A percentile compares a stretch with the other conserved stretches of the same genome.
Evolutionary conservation across 768 basidiomycete genomes (phyloP).

Genomic region (Boletellus sp.): DNA sequence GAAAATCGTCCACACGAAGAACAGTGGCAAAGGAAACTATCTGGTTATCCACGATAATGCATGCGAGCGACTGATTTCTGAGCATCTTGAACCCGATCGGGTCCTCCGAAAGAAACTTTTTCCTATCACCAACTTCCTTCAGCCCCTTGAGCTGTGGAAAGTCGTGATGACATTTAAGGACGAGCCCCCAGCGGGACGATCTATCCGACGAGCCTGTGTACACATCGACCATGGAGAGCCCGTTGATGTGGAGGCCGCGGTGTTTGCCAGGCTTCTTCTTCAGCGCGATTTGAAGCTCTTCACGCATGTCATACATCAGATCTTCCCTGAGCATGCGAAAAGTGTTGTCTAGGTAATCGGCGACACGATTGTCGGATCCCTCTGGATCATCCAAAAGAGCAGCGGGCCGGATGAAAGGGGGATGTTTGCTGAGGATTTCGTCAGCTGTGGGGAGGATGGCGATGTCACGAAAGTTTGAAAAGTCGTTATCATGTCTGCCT

Average conservation of each 20-base stretch:
- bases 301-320: constrained; percentile 56
- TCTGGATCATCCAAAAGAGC: constrained; percentile 43
- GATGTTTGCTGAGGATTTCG: constrained; percentile 47
- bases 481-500: constrained; percentile 71
- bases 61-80: constrained; percentile 53
- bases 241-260: constrained; percentile 39
- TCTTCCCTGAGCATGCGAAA: constrained; percentile 66
- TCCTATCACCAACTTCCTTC: constrained; percentile 33
- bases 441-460: constrained; percentile 62
- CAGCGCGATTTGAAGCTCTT: constrained; percentile 48
- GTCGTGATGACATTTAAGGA: constrained; percentile 35
- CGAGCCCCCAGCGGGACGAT: constrained; percentile 41
- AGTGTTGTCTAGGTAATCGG: constrained; percentile 58
- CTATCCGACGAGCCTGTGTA: constrained; percentile 31
- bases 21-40: constrained; percentile 54
- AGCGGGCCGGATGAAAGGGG: constrained; percentile 51
- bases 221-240: constrained; percentile 38
- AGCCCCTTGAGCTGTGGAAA: constrained; percentile 34
- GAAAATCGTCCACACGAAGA: constrained; percentile 50
- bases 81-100: constrained; percentile 36
- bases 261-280: constrained; percentile 40
- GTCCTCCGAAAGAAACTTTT: constrained; percentile 37
- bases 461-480: constrained; percentile 54
- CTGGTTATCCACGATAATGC: constrained; percentile 47
- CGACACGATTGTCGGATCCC: constrained; percentile 35